Evolutionary conservation across 306 rosid genomes (phyloP), one percentile per base, ranked within the genome.

Genomic region (Cucumis cinereus): DNA sequence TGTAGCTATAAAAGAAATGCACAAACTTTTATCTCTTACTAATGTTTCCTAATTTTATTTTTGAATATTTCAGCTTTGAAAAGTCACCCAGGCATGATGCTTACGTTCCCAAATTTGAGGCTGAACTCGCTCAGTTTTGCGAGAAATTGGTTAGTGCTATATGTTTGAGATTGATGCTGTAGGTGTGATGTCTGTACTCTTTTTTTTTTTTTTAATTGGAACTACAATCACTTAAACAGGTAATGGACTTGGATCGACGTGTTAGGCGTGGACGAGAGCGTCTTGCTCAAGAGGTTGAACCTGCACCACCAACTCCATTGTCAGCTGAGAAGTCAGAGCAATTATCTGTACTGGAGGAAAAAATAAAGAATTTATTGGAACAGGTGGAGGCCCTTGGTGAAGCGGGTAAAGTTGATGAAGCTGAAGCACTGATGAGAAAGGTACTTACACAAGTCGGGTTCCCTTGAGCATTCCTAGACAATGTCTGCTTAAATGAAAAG

Each of bases 401-500:
- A 86, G 94, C 99, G 75, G 99, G 99, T 79, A 95, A 95, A 84
- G 98, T 95, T 82, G 99, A 95, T 81, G 99, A 95, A 88, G 99
- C 99, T 81, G 99, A 92, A 86, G 99, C 99, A 59, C 88, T 92
- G 22, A 95, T 95, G 99, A 90, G 99, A 84, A 95, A 90, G 98
- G 97, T 94, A 61, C 81, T 83, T 76, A 77, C 62, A 54, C 76
- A 71, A 24, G 28, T 13, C 19, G 30, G 12, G 24, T 71, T 16
- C 8, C 58, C 14, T 43, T 14, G 14, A 71, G 60, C 59, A 71
- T 28, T 9, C 41, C 20, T 71, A 4, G 16, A 49, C 43, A 16
- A 20, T 41, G 12, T 67, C 22, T 26, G 16, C 20, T 71, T 26
- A 24, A 26, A 49, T 71, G 41, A 24, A 41, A 11, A 49, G 17